Base-by-base conservation (phyloP, 179 eudicot species). In the Dionaea muscipula region DNA sequence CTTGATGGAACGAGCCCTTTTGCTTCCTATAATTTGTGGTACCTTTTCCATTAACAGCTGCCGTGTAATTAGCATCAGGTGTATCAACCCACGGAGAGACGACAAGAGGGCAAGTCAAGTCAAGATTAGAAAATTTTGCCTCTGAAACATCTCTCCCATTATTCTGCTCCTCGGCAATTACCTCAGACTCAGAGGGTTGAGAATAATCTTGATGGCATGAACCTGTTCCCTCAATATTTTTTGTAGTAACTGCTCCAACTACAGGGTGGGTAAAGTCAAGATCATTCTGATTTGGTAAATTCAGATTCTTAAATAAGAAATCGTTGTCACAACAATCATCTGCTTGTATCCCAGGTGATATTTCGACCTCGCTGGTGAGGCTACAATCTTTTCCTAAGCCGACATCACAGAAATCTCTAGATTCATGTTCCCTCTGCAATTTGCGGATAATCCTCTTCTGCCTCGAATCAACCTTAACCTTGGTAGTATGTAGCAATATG, bases 401-500 rank as follows among this genome's bases (percentile, higher is more conserved):
- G 31, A 38, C 27, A 21, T 55, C 63, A 22, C 13, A 18, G 2
- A 22, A 25, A 58, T 64, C 71, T 53, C 70, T 75, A 66, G 51
- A 59, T 47, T 57, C 55, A 59, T 64, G 53, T 53, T 61, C 22
- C 51, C 38, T 63, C 55, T 41, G 63, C 74, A 75, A 56, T 26
- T 64, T 56, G 2, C 49, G 25, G 3, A 73, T 61, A 23, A 26
- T 39, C 63, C 65, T 54, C 2, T 35, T 46, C 52, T 73, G 67
- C 67, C 54, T 26, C 3, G 66, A 19, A 23, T 53, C 46, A 43
- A 68, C 37, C 51, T 55, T 56, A 25, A 64, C 71, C 64, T 73
- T 67, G 11, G 77, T 56, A 26, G 79, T 66, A 64, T 80, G 85
- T 11, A 69, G 74, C 67, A 80, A 67, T 28, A 80, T 69, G 61